A percentile compares a stretch with the other conserved stretches of the same genome.
Evolutionary conservation across 1,139 yeast genomes (phyloP).

Genomic region (Candida sp.): DNA sequence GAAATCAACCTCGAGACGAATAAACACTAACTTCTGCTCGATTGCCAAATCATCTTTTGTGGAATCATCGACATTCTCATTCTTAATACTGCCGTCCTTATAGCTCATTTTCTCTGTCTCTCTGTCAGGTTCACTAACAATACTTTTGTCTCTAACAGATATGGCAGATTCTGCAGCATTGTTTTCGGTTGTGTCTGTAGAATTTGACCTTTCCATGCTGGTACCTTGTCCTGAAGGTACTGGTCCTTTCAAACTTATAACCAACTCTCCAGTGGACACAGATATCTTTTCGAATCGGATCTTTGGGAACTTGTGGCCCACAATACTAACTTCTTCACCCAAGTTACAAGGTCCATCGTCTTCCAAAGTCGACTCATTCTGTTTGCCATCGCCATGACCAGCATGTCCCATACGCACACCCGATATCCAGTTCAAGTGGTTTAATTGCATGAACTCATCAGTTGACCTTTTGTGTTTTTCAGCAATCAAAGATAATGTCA

Average conservation of each 20-base stretch:
- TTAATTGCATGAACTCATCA: slow-evolving; percentile 40
- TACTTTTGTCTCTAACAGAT: slow-evolving; percentile 9
- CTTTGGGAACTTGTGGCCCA: slow-evolving; percentile 91
- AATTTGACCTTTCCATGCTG: slow-evolving; percentile 1
- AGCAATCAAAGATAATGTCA: slow-evolving; percentile 37
- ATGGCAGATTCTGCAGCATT: slow-evolving; percentile 4
- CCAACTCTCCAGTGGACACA: slow-evolving; percentile 82
- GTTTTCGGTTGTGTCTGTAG: slow-evolving; percentile 5
- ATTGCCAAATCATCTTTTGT: slow-evolving; percentile 9
- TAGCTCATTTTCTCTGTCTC: slow-evolving; percentile 5
- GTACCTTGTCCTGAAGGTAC: slow-evolving; percentile 35
- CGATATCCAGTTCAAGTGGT: slow-evolving; percentile 91
- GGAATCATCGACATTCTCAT: slow-evolving; percentile 11
- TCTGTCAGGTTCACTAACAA: slow-evolving; percentile 11
- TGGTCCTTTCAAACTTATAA: slow-evolving; percentile 82
- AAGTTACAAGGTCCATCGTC: slow-evolving; percentile 67
- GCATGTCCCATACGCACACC: slow-evolving; percentile 82
- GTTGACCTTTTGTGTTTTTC: slow-evolving; percentile 31
- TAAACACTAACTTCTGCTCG: slow-evolving; percentile 65
- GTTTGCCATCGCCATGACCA: slow-evolving; percentile 34
- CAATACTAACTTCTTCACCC: slow-evolving; percentile 90
- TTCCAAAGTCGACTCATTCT: slow-evolving; percentile 16
- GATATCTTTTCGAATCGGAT: slow-evolving; percentile 86
- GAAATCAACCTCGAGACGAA: slow-evolving; percentile 69
- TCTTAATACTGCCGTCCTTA: slow-evolving; percentile 7